A percentile compares a stretch with the other conserved stretches of the same genome.
Conservation (phyloP, 1,284 basidiomycete species). For the Sporisorium exsertum region DNA sequence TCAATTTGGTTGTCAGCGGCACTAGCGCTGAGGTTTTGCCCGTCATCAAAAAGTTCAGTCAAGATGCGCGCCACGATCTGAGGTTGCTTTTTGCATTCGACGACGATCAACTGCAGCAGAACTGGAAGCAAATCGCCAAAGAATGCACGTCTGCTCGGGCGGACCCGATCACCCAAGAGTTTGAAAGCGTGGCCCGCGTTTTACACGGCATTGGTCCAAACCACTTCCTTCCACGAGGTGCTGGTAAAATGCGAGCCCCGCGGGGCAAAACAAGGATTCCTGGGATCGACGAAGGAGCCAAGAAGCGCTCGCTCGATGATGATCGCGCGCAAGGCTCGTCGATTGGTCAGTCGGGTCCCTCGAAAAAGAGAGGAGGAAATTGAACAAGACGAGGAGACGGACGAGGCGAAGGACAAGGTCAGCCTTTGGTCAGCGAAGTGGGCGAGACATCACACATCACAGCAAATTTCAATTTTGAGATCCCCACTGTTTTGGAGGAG, state of each 20-base stretch:
- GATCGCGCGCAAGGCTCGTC: no score
- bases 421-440: no score
- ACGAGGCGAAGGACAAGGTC: no score
- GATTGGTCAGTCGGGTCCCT: no score
- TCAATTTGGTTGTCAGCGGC: constrained; percentile 1
- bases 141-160: background rate
- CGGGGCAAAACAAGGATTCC: no score
- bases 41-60: background rate
- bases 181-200: background rate
- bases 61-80: background rate
- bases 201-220: background rate
- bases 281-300: no score
- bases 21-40: background rate
- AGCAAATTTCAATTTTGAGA: no score
- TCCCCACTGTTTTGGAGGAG: background rate
- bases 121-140: background rate
- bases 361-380: no score
- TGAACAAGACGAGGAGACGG: no score
- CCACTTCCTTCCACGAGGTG: background rate
- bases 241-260: no score
- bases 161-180: background rate
- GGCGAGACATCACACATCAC: no score
- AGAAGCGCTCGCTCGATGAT: no score
- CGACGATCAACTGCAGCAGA: background rate
- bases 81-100: constrained; percentile 1